These are phyloP conservation scores for Pyrus hybrid DNA, from an alignment of 331 rosid species.

Conservation along the genomic window DNA sequence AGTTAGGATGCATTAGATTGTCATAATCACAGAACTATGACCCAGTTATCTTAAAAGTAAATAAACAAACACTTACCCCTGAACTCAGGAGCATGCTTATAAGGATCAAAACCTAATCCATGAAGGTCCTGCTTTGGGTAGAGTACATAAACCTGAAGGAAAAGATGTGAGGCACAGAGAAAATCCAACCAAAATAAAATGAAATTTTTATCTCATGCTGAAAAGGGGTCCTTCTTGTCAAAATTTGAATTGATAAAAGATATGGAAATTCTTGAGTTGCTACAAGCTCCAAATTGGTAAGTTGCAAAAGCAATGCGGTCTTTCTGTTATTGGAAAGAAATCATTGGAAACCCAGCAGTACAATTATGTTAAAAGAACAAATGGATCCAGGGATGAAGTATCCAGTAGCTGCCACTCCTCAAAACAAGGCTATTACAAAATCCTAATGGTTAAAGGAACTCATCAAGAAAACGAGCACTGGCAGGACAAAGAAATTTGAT, in stretches of 20 bases:
- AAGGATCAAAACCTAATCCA: constrained; percentile 98
- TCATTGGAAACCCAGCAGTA: neutral
- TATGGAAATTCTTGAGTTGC: neutral
- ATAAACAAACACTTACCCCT: constrained; percentile 45
- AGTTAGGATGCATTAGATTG: neutral
- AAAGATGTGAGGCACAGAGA: constrained; percentile 14
- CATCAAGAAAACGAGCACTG: neutral
- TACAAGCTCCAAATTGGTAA: neutral
- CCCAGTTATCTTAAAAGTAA: neutral
- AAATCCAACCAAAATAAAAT: neutral
- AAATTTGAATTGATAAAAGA: neutral
- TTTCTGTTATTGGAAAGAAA: too few relatives aligned
- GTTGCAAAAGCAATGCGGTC: neutral
- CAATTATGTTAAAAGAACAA: neutral
- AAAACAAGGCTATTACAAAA: neutral
- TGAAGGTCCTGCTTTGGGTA: constrained; percentile 82
- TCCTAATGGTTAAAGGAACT: neutral
- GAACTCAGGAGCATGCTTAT: constrained; percentile 94
- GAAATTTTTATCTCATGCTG: neutral
- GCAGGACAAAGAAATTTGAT: neutral
- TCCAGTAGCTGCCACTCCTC: neutral
- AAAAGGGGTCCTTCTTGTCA: neutral
- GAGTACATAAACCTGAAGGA: constrained; percentile 59
- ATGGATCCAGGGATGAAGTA: neutral
- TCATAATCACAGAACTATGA: neutral